phyloP scores from a whole-genome alignment of 306 rosid genomes.

The Malus asiatica region DNA sequence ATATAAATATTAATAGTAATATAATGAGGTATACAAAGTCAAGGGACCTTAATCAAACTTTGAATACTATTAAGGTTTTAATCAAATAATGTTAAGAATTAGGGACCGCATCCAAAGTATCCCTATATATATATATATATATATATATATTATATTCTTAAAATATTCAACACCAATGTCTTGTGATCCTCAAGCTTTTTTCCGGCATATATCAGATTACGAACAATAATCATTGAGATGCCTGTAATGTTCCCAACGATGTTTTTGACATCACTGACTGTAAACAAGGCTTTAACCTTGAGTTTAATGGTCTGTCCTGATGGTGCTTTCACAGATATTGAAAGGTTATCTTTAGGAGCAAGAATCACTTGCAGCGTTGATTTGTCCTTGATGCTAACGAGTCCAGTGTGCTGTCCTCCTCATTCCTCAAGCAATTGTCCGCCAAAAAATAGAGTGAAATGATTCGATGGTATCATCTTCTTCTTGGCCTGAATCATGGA shows the following conservation, averaged over 20 bases:
- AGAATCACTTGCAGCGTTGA: slow-evolving; percentile 4
- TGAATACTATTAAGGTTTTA: too few relatives aligned
- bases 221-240: background rate
- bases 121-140: too few relatives aligned
- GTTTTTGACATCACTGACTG: slow-evolving; percentile 15
- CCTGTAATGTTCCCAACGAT: slow-evolving; percentile 12
- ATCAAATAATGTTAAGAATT: too few relatives aligned
- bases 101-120: too few relatives aligned
- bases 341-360: slow-evolving; percentile 1
- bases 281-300: background rate
- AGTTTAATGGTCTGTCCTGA: background rate
- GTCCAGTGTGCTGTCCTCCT: too few relatives aligned
- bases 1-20: too few relatives aligned
- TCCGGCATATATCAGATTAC: background rate
- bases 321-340: slow-evolving; percentile 4
- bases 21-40: too few relatives aligned
- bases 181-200: slow-evolving; percentile 12
- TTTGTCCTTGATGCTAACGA: too few relatives aligned
- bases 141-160: too few relatives aligned
- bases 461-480: background rate
- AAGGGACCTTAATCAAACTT: too few relatives aligned
- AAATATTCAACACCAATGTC: slow-evolving; percentile 6
- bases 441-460: slow-evolving; percentile 5
- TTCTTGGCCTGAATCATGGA: background rate
- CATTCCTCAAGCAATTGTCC: background rate